Conservation (phyloP, 495 filamentous ascomycete genomes). For the Astrocystis sublimbata region DNA sequence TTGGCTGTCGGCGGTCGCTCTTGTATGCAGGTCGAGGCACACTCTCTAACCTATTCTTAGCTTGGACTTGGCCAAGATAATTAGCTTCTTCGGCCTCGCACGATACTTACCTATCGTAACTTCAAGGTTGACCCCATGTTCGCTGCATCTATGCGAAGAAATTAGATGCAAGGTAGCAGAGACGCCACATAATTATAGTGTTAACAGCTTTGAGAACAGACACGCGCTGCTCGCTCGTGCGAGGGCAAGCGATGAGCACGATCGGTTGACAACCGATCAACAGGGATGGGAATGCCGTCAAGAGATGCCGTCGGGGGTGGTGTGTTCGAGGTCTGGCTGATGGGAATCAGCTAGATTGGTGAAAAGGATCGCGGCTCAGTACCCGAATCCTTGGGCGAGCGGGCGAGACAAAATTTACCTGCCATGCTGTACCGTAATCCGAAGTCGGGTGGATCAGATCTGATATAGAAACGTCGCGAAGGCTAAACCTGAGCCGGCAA, state of each 20-base stretch:
- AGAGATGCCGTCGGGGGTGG: too few relatives aligned
- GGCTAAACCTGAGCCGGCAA: background rate
- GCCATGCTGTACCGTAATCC: too few relatives aligned
- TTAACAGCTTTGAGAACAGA: background rate
- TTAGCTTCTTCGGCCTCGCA: conserved; percentile 1
- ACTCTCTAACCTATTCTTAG: conserved; percentile 1
- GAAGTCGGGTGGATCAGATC: background rate
- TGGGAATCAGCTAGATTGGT: too few relatives aligned
- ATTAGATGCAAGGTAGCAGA: background rate
- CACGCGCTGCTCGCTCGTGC: background rate
- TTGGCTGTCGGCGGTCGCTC: background rate
- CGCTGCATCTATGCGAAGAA: background rate
- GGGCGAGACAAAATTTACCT: background rate
- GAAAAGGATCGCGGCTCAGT: background rate
- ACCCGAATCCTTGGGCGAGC: background rate
- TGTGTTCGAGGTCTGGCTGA: background rate
- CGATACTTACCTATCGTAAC: background rate
- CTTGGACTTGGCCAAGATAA: background rate
- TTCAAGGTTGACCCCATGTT: background rate
- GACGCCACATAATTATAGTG: background rate
- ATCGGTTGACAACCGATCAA: background rate
- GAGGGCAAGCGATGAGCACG: background rate
- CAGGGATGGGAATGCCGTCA: background rate
- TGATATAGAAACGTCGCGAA: background rate
- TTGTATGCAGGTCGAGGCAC: background rate